Base-by-base conservation (phyloP, 1,139 yeast genomes). In the Spathaspora jeffriesii region DNA sequence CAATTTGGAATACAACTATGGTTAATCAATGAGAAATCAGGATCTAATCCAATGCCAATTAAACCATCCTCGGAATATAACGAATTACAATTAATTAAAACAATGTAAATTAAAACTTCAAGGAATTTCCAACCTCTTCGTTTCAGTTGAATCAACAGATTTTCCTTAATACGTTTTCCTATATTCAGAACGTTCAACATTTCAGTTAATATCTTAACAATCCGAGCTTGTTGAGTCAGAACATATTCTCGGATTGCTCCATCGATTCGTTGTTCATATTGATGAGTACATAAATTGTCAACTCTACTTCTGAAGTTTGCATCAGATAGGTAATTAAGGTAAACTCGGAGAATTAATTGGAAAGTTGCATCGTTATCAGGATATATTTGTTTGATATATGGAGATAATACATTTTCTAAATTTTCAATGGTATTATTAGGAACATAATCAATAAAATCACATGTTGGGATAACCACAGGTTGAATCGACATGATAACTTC, bases 11-110 rank as follows among this genome's bases (percentile, higher is more conserved):
- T 44, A 49, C 71, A 66, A 3, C 66, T 62, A 50, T 66, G 71
- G 43, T 66, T 66, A 9, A 66, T 53, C 34, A 71, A 50, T 6
- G 77, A 57, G 50, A 71, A 64, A 3, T 56, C 49, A 0, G 73
- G 70, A 49, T 73, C 78, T 48, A 74, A 58, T 53, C 62, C 58
- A 9, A 59, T 45, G 0, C 79, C 79, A 38, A 65, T 56, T 5
- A 53, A 47, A 41, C 64, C 66, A 15, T 54, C 37, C 10, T 43
- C 28, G 18, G 22, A 32, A 40, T 53, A 43, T 21, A 53, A 46
- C 13, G 34, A 41, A 13, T 34, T 43, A 37, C 44, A 47, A 41
- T 53, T 53, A 13, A 53, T 51, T 8, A 53, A 32, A 6, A 50
- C 45, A 23, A 53, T 28, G 14, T 47, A 39, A n/a, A 50, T 41